Conservation (phyloP, 257 asterid species). For the Scutellaria baicalensis region DNA sequence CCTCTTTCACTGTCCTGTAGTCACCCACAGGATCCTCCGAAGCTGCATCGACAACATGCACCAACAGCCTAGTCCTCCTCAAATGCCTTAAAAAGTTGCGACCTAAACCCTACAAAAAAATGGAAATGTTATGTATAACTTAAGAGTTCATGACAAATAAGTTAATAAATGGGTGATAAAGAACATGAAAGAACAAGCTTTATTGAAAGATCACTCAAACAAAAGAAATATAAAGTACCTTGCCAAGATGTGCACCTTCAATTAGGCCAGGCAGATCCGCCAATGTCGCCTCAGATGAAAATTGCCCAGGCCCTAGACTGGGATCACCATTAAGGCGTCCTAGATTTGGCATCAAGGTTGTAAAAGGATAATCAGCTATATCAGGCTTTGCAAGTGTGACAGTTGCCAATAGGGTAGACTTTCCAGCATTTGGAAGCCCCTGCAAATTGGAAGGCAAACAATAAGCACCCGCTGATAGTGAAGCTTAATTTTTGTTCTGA, state of each 20-base stretch:
- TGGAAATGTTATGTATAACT: neutral
- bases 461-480: neutral
- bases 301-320: constrained; percentile 65
- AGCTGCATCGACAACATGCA: constrained; percentile 92
- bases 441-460: constrained; percentile 18
- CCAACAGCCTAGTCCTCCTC: constrained; percentile 92
- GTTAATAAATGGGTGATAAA: neutral
- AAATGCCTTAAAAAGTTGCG: constrained; percentile 95
- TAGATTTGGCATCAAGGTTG: constrained; percentile 94
- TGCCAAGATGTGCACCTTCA: constrained; percentile 98
- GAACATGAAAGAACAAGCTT: neutral
- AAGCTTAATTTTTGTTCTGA: neutral
- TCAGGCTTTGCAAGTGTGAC: constrained; percentile 92
- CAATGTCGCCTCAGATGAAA: constrained; percentile 86
- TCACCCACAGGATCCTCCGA: constrained; percentile 71
- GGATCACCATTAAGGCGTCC: constrained; percentile 98
- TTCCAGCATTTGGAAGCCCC: constrained; percentile 99
- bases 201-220: constrained; percentile 21
- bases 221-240: constrained; percentile 39
- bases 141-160: neutral
- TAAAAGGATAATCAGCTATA: constrained; percentile 96
- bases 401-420: constrained; percentile 84
- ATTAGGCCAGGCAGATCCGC: constrained; percentile 99
- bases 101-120: constrained; percentile 78
- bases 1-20: constrained; percentile 94